Base-by-base conservation (phyloP, 495 filamentous ascomycete species). In the Aspergillus ostianus region DNA sequence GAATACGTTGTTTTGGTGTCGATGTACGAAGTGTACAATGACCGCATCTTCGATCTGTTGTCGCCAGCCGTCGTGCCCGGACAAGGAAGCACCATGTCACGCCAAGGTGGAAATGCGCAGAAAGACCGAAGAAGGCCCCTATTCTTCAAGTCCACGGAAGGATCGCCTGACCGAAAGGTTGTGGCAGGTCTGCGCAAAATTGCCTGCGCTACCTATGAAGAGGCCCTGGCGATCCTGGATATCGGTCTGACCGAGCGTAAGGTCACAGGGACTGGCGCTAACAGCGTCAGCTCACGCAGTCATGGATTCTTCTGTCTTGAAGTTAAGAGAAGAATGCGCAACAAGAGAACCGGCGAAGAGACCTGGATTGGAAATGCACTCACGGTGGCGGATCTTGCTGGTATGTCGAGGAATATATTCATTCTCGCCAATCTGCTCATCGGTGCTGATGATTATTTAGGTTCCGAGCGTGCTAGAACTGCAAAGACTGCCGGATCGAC, bases 11-110 rank as follows among this genome's bases (percentile, higher is more conserved):
- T 98, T 58, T 70, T 98, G 8, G 81, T 98, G 1, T 96, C 91
- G 18, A 98, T 98, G 94, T 98, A 97, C 73, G 95, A 98, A 73
- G 94, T 98, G 18, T 97, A 98, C 77, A 98, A 98, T 71, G 94
- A 98, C 72, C 87, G 93, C 13, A 97, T 98, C 54, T 98, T 94
- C 66, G 94, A 98, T 67, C 85, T 98, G 3, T 75, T 98, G 1
- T 87, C 89, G 1, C 79, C 82, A 1, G 70, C 79, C 3, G 73
- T 78, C 23, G 71, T 68, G 45, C 64, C 77, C 49, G 65, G 73
- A 45, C 69, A 79, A 50, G 75, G 73, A 20, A 73, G 67, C 41
- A 64, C 69, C 8, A 67, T 77, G 67, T 77, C 76, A 29, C 76
- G 78, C 15, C 71, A 69, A 55, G 64, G 57, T 8, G 69, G 67